Conservation (phyloP, 2,329 filamentous ascomycete species). For the Aureobasidium musti region DNA sequence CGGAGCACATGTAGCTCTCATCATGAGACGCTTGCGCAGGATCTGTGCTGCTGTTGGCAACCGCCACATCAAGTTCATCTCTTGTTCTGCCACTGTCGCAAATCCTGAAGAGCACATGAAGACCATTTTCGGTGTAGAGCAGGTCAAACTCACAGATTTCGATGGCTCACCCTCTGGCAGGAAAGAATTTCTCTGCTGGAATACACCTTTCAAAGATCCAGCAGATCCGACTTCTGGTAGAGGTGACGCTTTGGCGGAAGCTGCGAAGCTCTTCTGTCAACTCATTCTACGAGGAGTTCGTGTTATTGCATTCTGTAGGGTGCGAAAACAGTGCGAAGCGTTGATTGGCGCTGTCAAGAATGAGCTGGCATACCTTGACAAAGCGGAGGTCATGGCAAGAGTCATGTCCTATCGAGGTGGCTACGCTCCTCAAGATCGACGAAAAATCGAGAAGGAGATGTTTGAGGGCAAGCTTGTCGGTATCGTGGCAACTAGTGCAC, state of each 20-base stretch:
- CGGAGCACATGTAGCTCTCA: constrained; percentile 89
- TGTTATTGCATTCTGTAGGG: constrained; percentile 88
- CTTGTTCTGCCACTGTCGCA: constrained; percentile 93
- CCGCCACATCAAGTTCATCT: constrained; percentile 80
- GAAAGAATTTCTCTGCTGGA: constrained; percentile 98
- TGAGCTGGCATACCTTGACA: constrained; percentile 72
- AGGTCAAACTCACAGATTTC: constrained; percentile 80
- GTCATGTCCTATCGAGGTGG: constrained; percentile 97
- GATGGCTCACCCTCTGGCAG: constrained; percentile 90
- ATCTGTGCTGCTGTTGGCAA: constrained; percentile 93
- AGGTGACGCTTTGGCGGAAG: constrained; percentile 78
- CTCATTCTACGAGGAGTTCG: constrained; percentile 84
- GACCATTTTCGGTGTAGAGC: constrained; percentile 85
- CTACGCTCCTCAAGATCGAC: constrained; percentile 87
- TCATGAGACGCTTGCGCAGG: constrained; percentile 85
- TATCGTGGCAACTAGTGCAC: constrained; percentile 88
- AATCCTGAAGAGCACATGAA: constrained; percentile 91
- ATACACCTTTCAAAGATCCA: constrained; percentile 91
- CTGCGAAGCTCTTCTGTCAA: constrained; percentile 87
- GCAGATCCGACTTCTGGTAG: constrained; percentile 82
- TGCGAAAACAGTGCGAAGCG: constrained; percentile 85
- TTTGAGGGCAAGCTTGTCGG: constrained; percentile 92
- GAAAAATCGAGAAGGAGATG: constrained; percentile 91
- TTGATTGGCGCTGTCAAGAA: constrained; percentile 76
- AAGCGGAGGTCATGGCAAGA: constrained; percentile 71